A percentile compares a stretch with the other conserved stretches of the same genome.
These are phyloP conservation scores for Lasiodiplodia sp. DNA, from an alignment of 2,329 filamentous ascomycete species.

Conservation along the genomic window DNA sequence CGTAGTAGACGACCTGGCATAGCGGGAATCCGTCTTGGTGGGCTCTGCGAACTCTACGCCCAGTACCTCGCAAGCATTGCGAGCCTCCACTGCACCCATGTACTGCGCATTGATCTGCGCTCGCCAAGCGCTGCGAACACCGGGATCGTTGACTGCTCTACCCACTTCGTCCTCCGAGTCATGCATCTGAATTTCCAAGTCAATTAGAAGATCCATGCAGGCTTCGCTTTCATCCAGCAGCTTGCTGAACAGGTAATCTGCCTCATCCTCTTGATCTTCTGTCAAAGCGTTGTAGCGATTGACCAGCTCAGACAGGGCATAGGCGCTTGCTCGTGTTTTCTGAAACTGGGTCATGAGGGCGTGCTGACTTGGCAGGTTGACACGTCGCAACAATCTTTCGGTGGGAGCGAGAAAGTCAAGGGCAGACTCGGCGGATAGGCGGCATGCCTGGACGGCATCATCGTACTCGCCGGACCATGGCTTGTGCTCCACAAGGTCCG, in stretches of 20 bases:
- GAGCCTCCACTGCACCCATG: slow-evolving; percentile 64
- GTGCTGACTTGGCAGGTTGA: slow-evolving; percentile 34
- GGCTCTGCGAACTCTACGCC: slow-evolving; percentile 48
- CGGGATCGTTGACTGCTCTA: slow-evolving; percentile 51
- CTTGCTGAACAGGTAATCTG: slow-evolving; percentile 44
- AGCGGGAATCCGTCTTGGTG: slow-evolving; percentile 13
- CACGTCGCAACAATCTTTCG: slow-evolving; percentile 23
- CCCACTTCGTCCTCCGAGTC: slow-evolving; percentile 24
- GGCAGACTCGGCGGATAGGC: slow-evolving; percentile 50
- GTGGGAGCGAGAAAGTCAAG: slow-evolving; percentile 25
- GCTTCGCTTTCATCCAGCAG: slow-evolving; percentile 47
- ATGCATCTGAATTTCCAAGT: slow-evolving; percentile 32
- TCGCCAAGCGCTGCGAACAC: slow-evolving; percentile 64
- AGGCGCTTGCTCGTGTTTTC: slow-evolving; percentile 15
- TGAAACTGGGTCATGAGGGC: slow-evolving; percentile 55
- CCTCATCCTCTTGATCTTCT: slow-evolving; percentile 59
- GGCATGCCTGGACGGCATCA: slow-evolving; percentile 62
- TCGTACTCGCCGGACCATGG: slow-evolving; percentile 55
- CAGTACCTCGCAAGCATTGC: slow-evolving; percentile 64
- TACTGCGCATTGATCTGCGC: slow-evolving; percentile 66
- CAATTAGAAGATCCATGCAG: slow-evolving; percentile 45
- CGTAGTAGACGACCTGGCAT: slow-evolving; percentile 25
- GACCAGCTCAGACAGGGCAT: slow-evolving; percentile 60
- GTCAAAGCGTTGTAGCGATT: slow-evolving; percentile 57
- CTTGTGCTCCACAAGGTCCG: slow-evolving; percentile 64